These are phyloP conservation scores for Clonostachys byssicola DNA, from an alignment of 2,329 filamentous ascomycete species.

Conservation along the genomic window DNA sequence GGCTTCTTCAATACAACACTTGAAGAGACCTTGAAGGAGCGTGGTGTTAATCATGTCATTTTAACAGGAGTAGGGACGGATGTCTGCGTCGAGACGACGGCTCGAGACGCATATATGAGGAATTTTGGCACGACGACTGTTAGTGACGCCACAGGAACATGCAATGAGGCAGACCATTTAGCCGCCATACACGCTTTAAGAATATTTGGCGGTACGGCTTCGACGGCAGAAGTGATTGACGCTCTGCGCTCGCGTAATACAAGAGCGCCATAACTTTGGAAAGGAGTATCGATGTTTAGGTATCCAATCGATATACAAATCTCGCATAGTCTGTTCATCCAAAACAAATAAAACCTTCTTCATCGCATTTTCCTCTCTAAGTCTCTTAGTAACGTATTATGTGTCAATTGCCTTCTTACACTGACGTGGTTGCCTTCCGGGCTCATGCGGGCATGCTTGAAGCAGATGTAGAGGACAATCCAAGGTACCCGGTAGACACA, in stretches of 20 bases:
- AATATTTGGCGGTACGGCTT: neutral
- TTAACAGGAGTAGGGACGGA: neutral
- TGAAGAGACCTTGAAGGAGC: neutral
- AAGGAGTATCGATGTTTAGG: neutral
- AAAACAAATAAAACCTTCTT: too few species aligned
- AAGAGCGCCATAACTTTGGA: neutral
- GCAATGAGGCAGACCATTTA: neutral
- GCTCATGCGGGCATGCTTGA: too few species aligned
- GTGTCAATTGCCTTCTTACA: too few species aligned
- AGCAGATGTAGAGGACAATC: too few species aligned
- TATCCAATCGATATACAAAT: neutral
- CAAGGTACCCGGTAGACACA: too few species aligned
- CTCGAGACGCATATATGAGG: neutral
- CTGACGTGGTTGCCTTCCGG: too few species aligned
- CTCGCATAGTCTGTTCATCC: neutral
- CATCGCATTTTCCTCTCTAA: too few species aligned
- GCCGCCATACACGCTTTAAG: neutral
- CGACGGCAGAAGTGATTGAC: neutral
- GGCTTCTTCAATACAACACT: neutral
- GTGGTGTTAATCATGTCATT: neutral
- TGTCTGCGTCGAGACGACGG: neutral
- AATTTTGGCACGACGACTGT: neutral
- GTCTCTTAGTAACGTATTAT: too few species aligned
- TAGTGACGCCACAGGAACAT: neutral
- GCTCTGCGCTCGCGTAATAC: neutral